phyloP scores from a whole-genome alignment of 1,284 basidiomycete species.

The Trametes hirsuta region DNA sequence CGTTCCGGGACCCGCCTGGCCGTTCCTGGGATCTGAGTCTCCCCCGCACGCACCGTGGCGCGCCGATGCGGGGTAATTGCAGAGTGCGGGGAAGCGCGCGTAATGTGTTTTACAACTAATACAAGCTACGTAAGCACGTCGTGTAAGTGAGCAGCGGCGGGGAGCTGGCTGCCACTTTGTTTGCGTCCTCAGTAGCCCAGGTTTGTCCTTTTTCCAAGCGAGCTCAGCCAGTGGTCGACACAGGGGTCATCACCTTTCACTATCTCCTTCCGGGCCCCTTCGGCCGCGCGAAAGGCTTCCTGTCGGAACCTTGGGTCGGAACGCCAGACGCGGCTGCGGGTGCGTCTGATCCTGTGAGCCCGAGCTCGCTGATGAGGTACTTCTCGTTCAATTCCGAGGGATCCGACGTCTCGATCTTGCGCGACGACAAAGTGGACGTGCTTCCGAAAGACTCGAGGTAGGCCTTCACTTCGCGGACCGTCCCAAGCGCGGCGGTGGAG shows the following conservation, averaged over 20 bases:
- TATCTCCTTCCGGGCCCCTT: constrained; percentile 56
- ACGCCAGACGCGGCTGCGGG: constrained; percentile 4
- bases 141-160: background rate
- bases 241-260: constrained; percentile 16
- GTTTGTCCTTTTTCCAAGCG: background rate
- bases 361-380: constrained; percentile 63
- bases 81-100: constrained; percentile 1
- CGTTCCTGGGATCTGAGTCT: background rate
- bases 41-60: background rate
- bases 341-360: constrained; percentile 20
- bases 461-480: constrained; percentile 59
- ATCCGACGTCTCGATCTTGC: constrained; percentile 84
- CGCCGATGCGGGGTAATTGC: constrained; percentile 8
- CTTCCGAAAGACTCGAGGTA: constrained; percentile 48
- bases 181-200: background rate
- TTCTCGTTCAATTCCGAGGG: constrained; percentile 71
- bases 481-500: constrained; percentile 65
- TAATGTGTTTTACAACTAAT: background rate
- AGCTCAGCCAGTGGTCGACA: too few relatives aligned
- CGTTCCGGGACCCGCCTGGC: background rate
- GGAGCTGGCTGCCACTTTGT: background rate
- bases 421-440: constrained; percentile 47
- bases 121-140: background rate
- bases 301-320: constrained; percentile 31
- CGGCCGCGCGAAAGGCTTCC: constrained; percentile 61